Base-by-base conservation (phyloP, 306 rosid species). In the Fagus sylvatica region DNA sequence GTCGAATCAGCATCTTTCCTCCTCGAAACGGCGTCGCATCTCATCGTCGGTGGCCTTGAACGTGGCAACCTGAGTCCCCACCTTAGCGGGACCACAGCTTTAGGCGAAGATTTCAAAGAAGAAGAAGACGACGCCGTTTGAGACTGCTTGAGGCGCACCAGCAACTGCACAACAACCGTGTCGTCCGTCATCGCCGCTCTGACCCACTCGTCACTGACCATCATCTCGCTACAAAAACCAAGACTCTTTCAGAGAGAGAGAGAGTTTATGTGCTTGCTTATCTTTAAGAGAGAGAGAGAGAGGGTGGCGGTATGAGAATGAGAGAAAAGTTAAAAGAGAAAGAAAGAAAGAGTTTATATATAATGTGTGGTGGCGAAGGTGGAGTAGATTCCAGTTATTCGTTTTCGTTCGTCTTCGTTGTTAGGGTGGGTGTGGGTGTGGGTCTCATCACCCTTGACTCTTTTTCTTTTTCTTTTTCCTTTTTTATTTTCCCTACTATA, bases 31-130 rank as follows among this genome's bases (percentile, higher is more conserved):
- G 82, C 84, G 83, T 87, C 93, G 75, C 89, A 86, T 64, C 91
- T 86, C 37, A 80, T 78, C 30, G 83, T 33, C 11, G 82, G 48
- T 36, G 85, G 37, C 82, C 89, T 86, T 48, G 96, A 87, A 15
- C 99, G 90, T 0, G 88, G 91, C 77, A 85, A 86, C 79, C 85
- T 80, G 32, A 75, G 43, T 1, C 94, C 95, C 99, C 98, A 96
- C 4, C 85, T 68, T 19, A 81, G 72, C 42, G 88, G 83, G 30
- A 83, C 37, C 64, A 71, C n/a, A 61, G 56, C 37, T 13, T 37
- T 10, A 7, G 80, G n/a, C 9, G 56, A 69, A 79, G 92, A 87
- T 74, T 84, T 87, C 68, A 30, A 1, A 0, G 71, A 28, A 42
- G 75, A 51, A 53, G 81, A n/a, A 46, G 51, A 46, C 4, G 79